Evolutionary conservation across 371 early-diverging fungal genomes (phyloP), one percentile per base, ranked within the genome.

Genomic region (Mortierella sp.): DNA sequence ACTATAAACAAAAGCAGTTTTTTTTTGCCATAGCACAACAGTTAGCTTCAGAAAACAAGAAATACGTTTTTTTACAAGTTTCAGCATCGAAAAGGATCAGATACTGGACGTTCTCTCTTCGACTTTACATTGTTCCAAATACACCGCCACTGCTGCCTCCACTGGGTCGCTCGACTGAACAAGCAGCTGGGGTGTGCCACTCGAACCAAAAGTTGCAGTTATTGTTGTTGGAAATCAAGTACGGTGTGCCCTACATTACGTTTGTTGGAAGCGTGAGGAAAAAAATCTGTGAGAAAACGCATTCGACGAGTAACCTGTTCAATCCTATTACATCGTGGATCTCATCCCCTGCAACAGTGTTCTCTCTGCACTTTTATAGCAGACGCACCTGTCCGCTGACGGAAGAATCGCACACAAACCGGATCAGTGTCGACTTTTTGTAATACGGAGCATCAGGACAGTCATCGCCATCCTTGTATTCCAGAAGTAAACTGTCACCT

Each of bases 121-220:
- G n/a, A n/a, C n/a, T 83, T 76, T 71, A 87, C 87, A 84, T 79
- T 2, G 84, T 85, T 37, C 87, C 86, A 68, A 89, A 85, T 27
- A 86, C 81, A 21, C 85, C 82, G 23, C 80, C 79, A 28, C 81
- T 82, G 26, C 80, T 82, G 60, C 79, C 80, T 4, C 82, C 80
- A 21, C 64, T 75, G 31, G 72, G 56, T 23, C 60, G 46, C 1
- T 67, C 70, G 11, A 56, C 37, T 19, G 80, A 41, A 50, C 80
- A 80, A 14, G 80, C 80, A 5, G n/a, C 59, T 19, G 80, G 78
- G 9, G 80, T 80, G 44, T 68, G 76, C 80, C 80, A 80, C 44
- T 76, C 80, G 46, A 76, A 80, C 64, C 67, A 64, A 28, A 50
- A 76, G 43, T 34, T 58, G 46, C 80, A 80, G 27, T 72, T 68